phyloP scores from a whole-genome alignment of 2,329 filamentous ascomycete genomes.

The Byssochlamys sp. region DNA sequence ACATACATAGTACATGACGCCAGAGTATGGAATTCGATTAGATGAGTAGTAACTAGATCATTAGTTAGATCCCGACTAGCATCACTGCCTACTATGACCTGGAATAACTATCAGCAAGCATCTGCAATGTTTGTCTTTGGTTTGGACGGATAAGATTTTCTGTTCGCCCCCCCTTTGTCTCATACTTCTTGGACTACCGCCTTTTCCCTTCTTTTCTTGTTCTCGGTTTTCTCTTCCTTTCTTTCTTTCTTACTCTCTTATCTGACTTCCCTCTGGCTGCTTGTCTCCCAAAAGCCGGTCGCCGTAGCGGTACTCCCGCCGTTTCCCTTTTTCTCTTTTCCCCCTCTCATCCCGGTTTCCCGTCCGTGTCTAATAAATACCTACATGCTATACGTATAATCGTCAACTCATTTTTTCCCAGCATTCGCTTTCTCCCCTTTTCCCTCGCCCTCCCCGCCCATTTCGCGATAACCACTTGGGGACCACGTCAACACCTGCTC shows the following conservation, averaged over 20 bases:
- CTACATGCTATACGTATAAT: neutral
- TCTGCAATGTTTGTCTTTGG: slow-evolving; percentile 3
- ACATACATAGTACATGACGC: no score
- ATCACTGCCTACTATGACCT: neutral
- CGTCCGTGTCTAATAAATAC: neutral
- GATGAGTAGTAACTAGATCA: neutral
- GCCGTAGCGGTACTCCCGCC: slow-evolving; percentile 3
- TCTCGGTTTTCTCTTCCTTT: slow-evolving; percentile 6
- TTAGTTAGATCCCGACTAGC: neutral
- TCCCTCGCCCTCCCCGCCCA: slow-evolving; percentile 7
- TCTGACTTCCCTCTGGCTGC: no score
- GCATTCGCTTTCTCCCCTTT: slow-evolving; percentile 5
- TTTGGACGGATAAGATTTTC: neutral
- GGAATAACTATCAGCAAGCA: neutral
- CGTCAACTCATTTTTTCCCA: neutral
- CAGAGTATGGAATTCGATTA: no score
- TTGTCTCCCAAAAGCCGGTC: slow-evolving; percentile 1
- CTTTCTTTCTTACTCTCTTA: slow-evolving; percentile 6
- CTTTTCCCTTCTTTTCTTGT: slow-evolving; percentile 5
- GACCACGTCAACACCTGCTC: neutral
- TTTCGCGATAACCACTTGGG: slow-evolving; percentile 1
- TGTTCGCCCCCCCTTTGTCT: slow-evolving; percentile 4
- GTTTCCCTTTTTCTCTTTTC: slow-evolving; percentile 7
- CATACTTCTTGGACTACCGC: neutral
- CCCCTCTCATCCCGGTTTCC: slow-evolving; percentile 1